Percentiles rank a stretch among this genome's conserved stretches.
Conservation (phyloP, 1,284 basidiomycete species). For the Rhizoctonia solani region DNA sequence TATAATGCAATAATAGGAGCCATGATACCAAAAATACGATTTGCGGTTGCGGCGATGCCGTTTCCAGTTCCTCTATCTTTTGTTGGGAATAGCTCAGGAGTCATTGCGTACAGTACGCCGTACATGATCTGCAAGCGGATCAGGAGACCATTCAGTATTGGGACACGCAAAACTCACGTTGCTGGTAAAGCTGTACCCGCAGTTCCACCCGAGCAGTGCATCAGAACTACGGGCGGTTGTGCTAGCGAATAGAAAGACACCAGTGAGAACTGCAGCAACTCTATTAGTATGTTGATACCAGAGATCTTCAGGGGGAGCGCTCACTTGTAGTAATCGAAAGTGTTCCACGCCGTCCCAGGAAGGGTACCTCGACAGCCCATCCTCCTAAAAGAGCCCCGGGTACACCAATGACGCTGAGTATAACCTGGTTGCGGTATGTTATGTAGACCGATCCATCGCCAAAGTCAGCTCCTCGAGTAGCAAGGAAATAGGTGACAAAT, state of each 20-base stretch:
- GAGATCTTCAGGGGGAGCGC: constrained; percentile 39
- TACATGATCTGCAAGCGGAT: constrained; percentile 76
- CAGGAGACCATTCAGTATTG: not conserved
- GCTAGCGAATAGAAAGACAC: constrained; percentile 67
- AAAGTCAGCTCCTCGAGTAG: constrained; percentile 62
- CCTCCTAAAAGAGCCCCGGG: constrained; percentile 67
- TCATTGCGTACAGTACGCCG: constrained; percentile 65
- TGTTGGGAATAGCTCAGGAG: constrained; percentile 66
- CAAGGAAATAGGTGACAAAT: constrained; percentile 64
- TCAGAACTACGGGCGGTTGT: constrained; percentile 67
- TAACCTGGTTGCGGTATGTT: constrained; percentile 71
- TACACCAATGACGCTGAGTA: constrained; percentile 67
- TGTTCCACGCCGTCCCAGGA: constrained; percentile 64
- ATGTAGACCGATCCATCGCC: constrained; percentile 65
- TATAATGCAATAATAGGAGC: constrained; percentile 70
- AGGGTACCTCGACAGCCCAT: constrained; percentile 62
- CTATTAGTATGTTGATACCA: not conserved
- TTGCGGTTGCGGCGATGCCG: constrained; percentile 61
- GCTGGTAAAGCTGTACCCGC: constrained; percentile 63
- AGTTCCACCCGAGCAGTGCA: constrained; percentile 73
- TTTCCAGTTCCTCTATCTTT: constrained; percentile 75
- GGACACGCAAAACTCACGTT: constrained; percentile 49
- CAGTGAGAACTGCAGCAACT: constrained; percentile 57
- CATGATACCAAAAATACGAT: constrained; percentile 67
- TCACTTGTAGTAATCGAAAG: constrained; percentile 61